Evolutionary conservation across 2,329 filamentous ascomycete genomes (phyloP), one percentile per base, ranked within the genome.

Genomic region (Phoma sp.): DNA sequence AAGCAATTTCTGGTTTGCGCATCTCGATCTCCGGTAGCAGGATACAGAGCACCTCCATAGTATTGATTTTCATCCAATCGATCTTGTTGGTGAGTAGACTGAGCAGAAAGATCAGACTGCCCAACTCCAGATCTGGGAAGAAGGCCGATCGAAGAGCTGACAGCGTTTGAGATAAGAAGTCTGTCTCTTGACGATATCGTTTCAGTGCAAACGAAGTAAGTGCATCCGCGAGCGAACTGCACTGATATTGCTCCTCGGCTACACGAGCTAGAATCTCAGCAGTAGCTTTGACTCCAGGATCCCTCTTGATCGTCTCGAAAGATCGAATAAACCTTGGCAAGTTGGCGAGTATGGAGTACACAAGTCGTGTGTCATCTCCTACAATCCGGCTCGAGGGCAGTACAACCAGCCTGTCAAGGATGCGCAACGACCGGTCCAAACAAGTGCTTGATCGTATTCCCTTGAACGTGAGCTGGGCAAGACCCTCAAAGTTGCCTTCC

Each of bases 11-110:
- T 0, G 90, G 87, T 65, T 93, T 93, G 49, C 89, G 88, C 90
- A 98, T 96, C 69, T 99, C 93, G 26, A 97, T 90, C 47, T 93
- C 89, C 0, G 92, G 91, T 39, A 99, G 90, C 54, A 96, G 80
- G 17, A 90, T 84, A 67, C 90, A 90, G 0, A 99, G 84, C 11
- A 98, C 87, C 56, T 91, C 88, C 90, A 99, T 96, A 0, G 91
- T 92, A 78, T 95, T 93, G 36, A 93, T 81, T 72, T 96, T 96
- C 74, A 98, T 90, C 91, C 92, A 97, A 2, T 90, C 84, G 1
- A 89, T 84, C 28, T 88, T 89, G 69, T 99, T 99, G 12, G 93
- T 96, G 47, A 99, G 81, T 40, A 97, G 83, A 2, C 95, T 92
- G 76, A 98, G 91, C 36, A 98, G 78, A 77, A 96, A 97, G 1